These are phyloP conservation scores for Fagopyrum homotropicum DNA, from an alignment of 148 eudicot species.

Conservation along the genomic window DNA sequence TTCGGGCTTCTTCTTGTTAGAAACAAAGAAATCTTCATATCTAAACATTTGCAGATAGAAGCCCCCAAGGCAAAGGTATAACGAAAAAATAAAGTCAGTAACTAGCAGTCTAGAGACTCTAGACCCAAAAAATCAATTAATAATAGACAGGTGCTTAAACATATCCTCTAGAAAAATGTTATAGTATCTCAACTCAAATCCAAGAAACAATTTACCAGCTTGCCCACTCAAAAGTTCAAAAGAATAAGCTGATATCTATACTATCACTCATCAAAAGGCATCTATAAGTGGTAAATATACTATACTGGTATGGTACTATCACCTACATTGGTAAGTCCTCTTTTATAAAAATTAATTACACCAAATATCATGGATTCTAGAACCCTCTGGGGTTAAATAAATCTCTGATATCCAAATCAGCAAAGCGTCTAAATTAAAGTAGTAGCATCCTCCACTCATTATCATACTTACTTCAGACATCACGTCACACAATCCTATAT, in stretches of 20 bases:
- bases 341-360: not conserved
- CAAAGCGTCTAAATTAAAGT: not conserved
- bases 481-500: not conserved
- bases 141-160: not conserved
- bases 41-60: constrained; percentile 23
- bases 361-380: not conserved
- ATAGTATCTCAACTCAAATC: not conserved
- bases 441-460: not conserved
- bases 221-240: not conserved
- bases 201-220: not conserved
- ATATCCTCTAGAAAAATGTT: not conserved
- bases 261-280: not conserved
- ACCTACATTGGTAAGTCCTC: not conserved
- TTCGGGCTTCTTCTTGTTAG: no score
- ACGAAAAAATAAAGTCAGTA: not conserved
- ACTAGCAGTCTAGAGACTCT: constrained; percentile 5
- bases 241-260: not conserved
- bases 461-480: not conserved
- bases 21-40: constrained; percentile 69
- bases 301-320: not conserved
- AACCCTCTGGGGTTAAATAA: not conserved
- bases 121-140: not conserved
- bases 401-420: not conserved
- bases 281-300: not conserved
- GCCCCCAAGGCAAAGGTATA: not conserved